Percentiles rank a stretch among this genome's conserved stretches.
Evolutionary conservation across 2,329 filamentous ascomycete species (phyloP).

Genomic region (Pestalotiopsis sp.): DNA sequence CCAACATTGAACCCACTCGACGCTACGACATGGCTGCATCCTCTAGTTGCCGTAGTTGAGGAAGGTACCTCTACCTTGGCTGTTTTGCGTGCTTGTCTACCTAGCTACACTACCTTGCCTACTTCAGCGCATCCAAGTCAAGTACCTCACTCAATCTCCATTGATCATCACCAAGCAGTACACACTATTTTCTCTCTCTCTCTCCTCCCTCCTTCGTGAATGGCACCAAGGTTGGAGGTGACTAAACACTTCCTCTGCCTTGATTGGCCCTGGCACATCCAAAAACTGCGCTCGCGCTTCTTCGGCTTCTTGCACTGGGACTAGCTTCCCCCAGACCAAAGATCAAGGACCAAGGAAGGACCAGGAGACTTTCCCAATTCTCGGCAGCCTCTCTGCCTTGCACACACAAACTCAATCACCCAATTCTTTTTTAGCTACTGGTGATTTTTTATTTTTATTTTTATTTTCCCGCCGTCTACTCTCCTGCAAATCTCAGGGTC

Average conservation of each 20-base stretch:
- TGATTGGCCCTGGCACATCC: no score
- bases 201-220: no score
- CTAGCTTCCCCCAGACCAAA: neutral
- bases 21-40: neutral
- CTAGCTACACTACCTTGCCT: neutral
- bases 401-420: neutral
- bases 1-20: no score
- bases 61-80: neutral
- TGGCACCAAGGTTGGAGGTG: no score
- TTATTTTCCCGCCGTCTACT: neutral
- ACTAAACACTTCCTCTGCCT: no score
- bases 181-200: no score
- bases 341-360: neutral
- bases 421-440: neutral
- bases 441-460: neutral
- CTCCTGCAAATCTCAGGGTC: neutral
- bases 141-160: no score
- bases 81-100: neutral
- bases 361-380: neutral
- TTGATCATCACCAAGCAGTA: no score
- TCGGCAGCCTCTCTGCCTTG: neutral
- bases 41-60: neutral
- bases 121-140: neutral
- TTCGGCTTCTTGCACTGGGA: no score
- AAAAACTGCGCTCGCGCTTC: no score